A percentile compares a stretch with the other conserved stretches of the same genome.
Conservation (phyloP, 176 grass and related monocot species). For the Oryza nivara region DNA sequence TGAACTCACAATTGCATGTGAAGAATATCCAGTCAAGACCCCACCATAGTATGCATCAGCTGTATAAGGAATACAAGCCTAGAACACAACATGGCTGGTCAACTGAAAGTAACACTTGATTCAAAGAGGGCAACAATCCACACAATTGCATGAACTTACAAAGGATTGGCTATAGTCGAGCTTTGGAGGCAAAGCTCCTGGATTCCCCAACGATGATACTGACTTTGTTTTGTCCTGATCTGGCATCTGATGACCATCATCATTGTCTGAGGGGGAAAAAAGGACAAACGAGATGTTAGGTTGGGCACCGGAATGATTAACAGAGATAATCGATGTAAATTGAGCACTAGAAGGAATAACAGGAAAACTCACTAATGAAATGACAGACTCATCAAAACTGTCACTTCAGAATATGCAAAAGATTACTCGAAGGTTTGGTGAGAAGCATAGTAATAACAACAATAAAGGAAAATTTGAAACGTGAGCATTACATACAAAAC, state of each 20-base stretch:
- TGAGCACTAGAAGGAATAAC: constrained; percentile 16
- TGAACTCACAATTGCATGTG: constrained; percentile 53
- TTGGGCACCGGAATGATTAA: background rate
- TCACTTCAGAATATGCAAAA: constrained; percentile 17
- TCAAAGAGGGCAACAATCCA: constrained; percentile 29
- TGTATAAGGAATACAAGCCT: constrained; percentile 59
- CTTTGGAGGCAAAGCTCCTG: constrained; percentile 45
- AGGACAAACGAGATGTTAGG: constrained; percentile 18
- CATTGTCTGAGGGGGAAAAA: constrained; percentile 48
- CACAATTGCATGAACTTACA: constrained; percentile 52
- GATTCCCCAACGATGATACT: constrained; percentile 44
- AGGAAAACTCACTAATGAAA: background rate
- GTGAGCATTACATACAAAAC: background rate
- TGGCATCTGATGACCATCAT: constrained; percentile 42
- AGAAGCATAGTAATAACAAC: constrained; percentile 27
- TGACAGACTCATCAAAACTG: background rate
- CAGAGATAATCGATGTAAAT: background rate
- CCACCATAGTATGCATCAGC: constrained; percentile 62
- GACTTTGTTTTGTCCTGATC: constrained; percentile 31
- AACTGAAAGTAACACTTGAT: constrained; percentile 22
- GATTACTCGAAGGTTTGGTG: background rate
- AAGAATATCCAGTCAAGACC: constrained; percentile 53
- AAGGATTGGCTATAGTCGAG: constrained; percentile 52
- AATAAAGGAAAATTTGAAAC: background rate
- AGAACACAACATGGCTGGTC: constrained; percentile 32